Evolutionary conservation across 177 flowering plant species (phyloP), one percentile per base, ranked within the genome.

Genomic region (Vitis hybrid): DNA sequence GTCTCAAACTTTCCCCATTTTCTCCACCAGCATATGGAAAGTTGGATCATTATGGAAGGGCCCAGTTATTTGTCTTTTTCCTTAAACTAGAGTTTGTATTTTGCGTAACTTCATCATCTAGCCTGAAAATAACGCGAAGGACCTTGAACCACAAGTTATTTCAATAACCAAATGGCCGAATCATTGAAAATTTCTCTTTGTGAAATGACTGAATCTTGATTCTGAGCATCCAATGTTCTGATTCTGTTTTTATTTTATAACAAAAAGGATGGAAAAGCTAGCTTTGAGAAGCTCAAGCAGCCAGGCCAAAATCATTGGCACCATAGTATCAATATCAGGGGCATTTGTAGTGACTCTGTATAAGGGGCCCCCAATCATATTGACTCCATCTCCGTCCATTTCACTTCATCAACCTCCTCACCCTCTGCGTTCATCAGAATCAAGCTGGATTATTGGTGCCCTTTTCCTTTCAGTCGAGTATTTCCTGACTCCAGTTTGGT

Each of bases 331-430:
- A 34, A 83, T 90, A 59, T 65, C 80, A 16, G 95, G 95, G 14
- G 93, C 95, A 62, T 77, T 88, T 22, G 59, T 85, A 34, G 91
- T 87, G 20, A 82, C 87, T 34, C 83, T 88, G 39, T 90, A 86
- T 56, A 82, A 77, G 59, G 96, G 96, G 3, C 88, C 90, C 3
- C 66, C 79, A 13, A 78, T 88, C 34, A 22, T 68, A 11, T 15
- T 63, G 0, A 18, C 69, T 60, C 55, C 79, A 59, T 50, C 78
- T 10, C 39, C 81, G 3, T 50, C 81, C 10, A 2, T 7, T 54
- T 58, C 67, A 11, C 72, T 72, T 39, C 57, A 31, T 19, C 76
- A 66, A 19, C 58, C 39, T 31, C 82, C 73, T 2, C 67, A 58
- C 12, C 45, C 45, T 39, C 45, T 39, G 45, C 29, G 18, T 48